Base-by-base conservation (phyloP, 2,329 filamentous ascomycete species). In the Scortechinia acanthostroma region DNA sequence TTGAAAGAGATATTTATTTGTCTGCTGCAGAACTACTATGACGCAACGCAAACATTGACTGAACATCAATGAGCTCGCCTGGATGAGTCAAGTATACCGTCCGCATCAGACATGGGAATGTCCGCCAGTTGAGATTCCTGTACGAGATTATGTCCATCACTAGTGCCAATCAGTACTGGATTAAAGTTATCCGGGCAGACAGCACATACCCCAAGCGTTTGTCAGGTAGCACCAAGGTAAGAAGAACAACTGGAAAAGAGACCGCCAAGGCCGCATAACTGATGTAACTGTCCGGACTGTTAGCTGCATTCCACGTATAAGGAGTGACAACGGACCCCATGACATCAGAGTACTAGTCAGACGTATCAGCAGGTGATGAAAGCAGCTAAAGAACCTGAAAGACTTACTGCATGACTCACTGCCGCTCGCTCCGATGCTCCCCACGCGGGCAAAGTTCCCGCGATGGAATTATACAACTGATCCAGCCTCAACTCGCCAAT, bases 401-500 rank as follows among this genome's bases (percentile, higher is more conserved):
- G 44, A 52, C 60, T 56, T 47, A 63, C 60, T 3, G 67, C 67
- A 17, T 57, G 47, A 49, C 67, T 62, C n/a, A 74, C 58, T 1
- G 70, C 68, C 4, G 48, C 56, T 17, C 69, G 53, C 42, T 71
- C 59, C 3, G 55, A 40, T 1, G 63, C 61, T 0, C 66, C 70
- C 62, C 64, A 67, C 2, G 47, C 55, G 0, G 70, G 68, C 2
- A 67, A 47, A 3, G 54, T 55, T 0, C 59, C 62, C 0, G 64
- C 68, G 44, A 74, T 73, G 1, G 68, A 72, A 49, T 72, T 64
- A 48, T 61, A 71, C 21, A 73, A 52, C 1, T 48, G 48, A 19
- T 67, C 52, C 20, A 73, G 59, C 6, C 59, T 47, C 1, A 51
- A 49, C 13, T 57, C 46, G 2, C 54, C 52, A 2, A 59, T 60